A percentile compares a stretch with the other conserved stretches of the same genome.
These are phyloP conservation scores for Lactarius trivialis DNA, from an alignment of 768 basidiomycete species.

Conservation along the genomic window DNA sequence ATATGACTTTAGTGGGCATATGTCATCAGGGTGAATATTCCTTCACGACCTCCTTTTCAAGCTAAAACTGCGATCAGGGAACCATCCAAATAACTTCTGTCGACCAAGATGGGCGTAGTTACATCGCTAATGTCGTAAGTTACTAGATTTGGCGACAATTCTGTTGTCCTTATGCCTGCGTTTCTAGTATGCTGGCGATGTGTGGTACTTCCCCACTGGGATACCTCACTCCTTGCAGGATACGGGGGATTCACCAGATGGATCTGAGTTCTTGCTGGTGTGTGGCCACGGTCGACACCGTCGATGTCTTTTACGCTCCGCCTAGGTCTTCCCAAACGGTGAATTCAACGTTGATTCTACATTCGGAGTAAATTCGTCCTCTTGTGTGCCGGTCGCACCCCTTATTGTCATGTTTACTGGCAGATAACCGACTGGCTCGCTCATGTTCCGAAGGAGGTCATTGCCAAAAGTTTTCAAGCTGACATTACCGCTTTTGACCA, in stretches of 20 bases:
- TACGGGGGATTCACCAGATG: slow-evolving; percentile 26
- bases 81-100: slow-evolving; percentile 18
- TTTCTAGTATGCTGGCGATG: slow-evolving; percentile 16
- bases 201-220: slow-evolving; percentile 33
- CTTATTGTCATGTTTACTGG: not conserved
- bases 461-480: slow-evolving; percentile 33
- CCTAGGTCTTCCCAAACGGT: slow-evolving; percentile 34
- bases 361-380: slow-evolving; percentile 28
- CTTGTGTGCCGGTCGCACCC: not conserved
- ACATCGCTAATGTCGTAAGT: slow-evolving; percentile 17
- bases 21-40: slow-evolving; percentile 29
- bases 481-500: slow-evolving; percentile 29
- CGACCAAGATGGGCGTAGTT: slow-evolving; percentile 19
- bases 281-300: slow-evolving; percentile 3
- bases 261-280: slow-evolving; percentile 33
- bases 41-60: not conserved
- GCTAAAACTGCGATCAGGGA: slow-evolving; percentile 7
- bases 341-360: slow-evolving; percentile 32
- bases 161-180: not conserved
- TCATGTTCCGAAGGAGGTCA: slow-evolving; percentile 33
- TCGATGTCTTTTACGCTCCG: not conserved
- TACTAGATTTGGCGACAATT: not conserved
- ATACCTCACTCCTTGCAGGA: slow-evolving; percentile 36
- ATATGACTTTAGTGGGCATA: slow-evolving; percentile 29
- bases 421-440: slow-evolving; percentile 31